phyloP scores from a whole-genome alignment of 805 yeast species.

The Myxozyma geophila region DNA sequence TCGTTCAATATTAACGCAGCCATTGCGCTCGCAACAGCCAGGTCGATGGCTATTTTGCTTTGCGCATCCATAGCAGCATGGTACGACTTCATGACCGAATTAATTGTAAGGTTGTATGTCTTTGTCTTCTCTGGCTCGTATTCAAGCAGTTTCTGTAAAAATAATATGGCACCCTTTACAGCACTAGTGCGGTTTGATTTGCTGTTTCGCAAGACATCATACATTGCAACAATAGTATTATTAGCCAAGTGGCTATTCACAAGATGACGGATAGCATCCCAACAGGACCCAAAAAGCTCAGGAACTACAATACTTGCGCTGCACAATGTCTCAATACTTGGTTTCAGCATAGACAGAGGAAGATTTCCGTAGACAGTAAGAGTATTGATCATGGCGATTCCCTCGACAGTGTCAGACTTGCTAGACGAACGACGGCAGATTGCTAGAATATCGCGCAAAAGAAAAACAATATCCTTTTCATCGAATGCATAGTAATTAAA shows the following conservation, averaged over 20 bases:
- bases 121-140: constrained; percentile 41
- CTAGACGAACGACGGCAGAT: constrained; percentile 52
- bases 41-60: constrained; percentile 49
- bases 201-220: constrained; percentile 43
- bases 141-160: constrained; percentile 41
- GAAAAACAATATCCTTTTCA: constrained; percentile 46
- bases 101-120: constrained; percentile 42
- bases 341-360: constrained; percentile 49
- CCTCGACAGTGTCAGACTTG: constrained; percentile 45
- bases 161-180: constrained; percentile 48
- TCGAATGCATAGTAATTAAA: constrained; percentile 54
- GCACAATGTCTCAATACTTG: constrained; percentile 53
- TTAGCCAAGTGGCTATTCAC: constrained; percentile 48
- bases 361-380: constrained; percentile 54
- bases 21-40: constrained; percentile 50
- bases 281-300: constrained; percentile 46
- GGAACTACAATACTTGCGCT: constrained; percentile 50
- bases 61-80: constrained; percentile 43
- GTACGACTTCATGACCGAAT: constrained; percentile 46
- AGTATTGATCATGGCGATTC: constrained; percentile 52
- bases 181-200: constrained; percentile 40
- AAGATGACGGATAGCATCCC: constrained; percentile 50
- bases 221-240: constrained; percentile 44
- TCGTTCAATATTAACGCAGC: constrained; percentile 49
- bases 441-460: constrained; percentile 47